Percentiles rank a stretch among this genome's conserved stretches.
Conservation (phyloP, 2,329 filamentous ascomycete genomes). For the Colletotrichum lentis region DNA sequence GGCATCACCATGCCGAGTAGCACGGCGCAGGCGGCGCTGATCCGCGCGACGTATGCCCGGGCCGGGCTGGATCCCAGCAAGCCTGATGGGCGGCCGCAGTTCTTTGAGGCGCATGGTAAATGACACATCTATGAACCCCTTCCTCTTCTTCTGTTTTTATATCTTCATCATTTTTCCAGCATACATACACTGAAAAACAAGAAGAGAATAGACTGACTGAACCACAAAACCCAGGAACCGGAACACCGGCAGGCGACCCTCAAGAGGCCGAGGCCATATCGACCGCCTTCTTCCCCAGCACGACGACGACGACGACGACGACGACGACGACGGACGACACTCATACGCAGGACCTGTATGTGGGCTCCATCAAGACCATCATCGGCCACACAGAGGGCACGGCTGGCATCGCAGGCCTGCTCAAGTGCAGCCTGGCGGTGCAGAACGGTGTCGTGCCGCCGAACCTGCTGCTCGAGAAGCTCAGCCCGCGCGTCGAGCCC, state of each 20-base stretch:
- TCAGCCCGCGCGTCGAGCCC: conserved; percentile 43
- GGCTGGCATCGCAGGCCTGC: conserved; percentile 42
- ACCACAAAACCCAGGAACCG: conserved; percentile 50
- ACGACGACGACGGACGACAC: no score
- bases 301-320: no score
- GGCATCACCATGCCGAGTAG: conserved; percentile 50
- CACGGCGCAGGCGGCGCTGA: conserved; percentile 43
- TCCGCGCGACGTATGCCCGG: conserved; percentile 42
- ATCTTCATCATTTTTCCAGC: no score
- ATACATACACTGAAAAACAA: no score
- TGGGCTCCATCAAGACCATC: conserved; percentile 29
- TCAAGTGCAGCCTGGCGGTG: conserved; percentile 40
- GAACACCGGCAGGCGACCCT: conserved; percentile 64
- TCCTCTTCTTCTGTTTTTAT: no score
- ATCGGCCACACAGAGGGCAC: conserved; percentile 43
- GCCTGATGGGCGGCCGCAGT: conserved; percentile 29
- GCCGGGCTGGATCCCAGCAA: conserved; percentile 31
- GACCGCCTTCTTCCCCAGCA: background rate
- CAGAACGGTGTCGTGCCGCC: conserved; percentile 41
- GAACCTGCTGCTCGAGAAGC: conserved; percentile 44
- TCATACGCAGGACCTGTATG: background rate
- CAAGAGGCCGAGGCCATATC: conserved; percentile 47
- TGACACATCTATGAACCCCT: conserved; percentile 26
- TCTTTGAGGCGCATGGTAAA: conserved; percentile 48
- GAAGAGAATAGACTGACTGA: background rate